Evolutionary conservation across 257 asterid species (phyloP).

Genomic region (Henckelia pumila): DNA sequence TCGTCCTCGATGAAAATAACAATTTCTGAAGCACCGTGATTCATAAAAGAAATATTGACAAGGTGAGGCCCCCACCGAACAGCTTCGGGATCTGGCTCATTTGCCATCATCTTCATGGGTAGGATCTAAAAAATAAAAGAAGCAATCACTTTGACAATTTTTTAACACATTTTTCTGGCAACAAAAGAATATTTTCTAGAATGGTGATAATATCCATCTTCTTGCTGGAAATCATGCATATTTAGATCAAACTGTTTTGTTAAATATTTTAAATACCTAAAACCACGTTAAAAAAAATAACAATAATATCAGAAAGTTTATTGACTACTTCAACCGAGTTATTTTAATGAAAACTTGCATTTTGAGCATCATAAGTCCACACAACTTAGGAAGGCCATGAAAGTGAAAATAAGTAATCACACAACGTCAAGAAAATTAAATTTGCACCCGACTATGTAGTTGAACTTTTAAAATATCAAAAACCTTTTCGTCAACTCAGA

Average conservation of each 20-base stretch:
- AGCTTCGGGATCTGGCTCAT: constrained; percentile 73
- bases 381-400: too few species aligned
- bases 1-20: constrained; percentile 55
- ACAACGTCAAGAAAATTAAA: too few species aligned
- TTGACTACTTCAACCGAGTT: neutral
- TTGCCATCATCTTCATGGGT: constrained; percentile 36
- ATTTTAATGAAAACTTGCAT: neutral
- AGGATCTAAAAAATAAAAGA: constrained; percentile 15
- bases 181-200: neutral
- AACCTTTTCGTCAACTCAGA: too few species aligned
- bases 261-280: neutral
- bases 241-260: neutral
- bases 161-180: constrained; percentile 12
- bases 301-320: neutral
- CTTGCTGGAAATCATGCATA: neutral
- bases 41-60: constrained; percentile 49
- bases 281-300: neutral
- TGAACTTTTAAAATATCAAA: neutral
- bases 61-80: constrained; percentile 85
- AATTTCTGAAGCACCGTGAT: constrained; percentile 50
- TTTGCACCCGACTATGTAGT: neutral
- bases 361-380: neutral
- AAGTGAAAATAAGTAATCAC: neutral
- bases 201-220: neutral
- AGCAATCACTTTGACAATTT: constrained; percentile 15